Percentiles rank a stretch among this genome's conserved stretches.
Conservation (phyloP, 2,329 filamentous ascomycete genomes). For the Sporothrix protearum region DNA sequence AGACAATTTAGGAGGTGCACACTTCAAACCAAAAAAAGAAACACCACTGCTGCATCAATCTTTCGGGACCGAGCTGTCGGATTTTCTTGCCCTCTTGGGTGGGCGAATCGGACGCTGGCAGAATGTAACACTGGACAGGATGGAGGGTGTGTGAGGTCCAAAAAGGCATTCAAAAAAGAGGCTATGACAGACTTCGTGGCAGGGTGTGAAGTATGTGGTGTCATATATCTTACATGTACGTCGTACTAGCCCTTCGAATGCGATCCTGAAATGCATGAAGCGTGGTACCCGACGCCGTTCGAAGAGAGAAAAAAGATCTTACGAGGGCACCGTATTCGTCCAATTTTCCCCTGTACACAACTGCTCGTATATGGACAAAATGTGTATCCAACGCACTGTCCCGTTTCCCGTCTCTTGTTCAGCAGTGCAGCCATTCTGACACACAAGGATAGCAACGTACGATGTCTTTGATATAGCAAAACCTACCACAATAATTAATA, state of each 20-base stretch:
- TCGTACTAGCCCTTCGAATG: background rate
- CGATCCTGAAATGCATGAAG: background rate
- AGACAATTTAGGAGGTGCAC: background rate
- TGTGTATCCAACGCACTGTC: background rate
- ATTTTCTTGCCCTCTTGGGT: background rate
- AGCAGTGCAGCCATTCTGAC: background rate
- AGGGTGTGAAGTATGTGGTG: background rate
- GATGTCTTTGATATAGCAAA: background rate
- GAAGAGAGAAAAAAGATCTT: background rate
- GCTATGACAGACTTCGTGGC: background rate
- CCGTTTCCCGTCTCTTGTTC: background rate
- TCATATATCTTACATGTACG: too few species aligned
- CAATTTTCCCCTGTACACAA: background rate
- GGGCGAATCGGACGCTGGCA: background rate
- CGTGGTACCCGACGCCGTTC: background rate
- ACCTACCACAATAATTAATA: background rate
- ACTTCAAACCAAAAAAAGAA: background rate
- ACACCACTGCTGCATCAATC: background rate
- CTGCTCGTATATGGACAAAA: conserved; percentile 13
- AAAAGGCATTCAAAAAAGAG: background rate
- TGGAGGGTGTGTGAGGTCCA: background rate
- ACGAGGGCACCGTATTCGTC: background rate
- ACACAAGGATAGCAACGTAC: background rate
- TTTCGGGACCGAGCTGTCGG: conserved; percentile 23
- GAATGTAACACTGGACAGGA: background rate